phyloP scores from a whole-genome alignment of 1,284 basidiomycete species.

The Marasmius tenuissimus region DNA sequence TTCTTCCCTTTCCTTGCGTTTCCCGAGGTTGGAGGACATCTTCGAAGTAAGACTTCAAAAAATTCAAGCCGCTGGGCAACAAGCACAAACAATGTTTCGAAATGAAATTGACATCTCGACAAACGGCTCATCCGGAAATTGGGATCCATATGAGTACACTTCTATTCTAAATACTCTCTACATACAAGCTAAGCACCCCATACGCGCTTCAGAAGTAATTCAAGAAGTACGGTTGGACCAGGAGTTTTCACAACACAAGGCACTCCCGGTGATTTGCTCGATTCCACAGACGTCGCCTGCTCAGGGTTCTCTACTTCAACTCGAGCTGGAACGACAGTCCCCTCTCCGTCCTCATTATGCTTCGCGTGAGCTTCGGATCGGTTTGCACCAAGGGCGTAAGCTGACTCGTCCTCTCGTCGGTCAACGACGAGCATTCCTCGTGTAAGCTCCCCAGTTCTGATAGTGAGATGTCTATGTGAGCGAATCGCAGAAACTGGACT shows the following conservation, averaged over 20 bases:
- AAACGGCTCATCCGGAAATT: no score
- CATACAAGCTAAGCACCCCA: conserved; percentile 45
- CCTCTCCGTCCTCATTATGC: conserved; percentile 36
- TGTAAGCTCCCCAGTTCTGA: conserved; percentile 53
- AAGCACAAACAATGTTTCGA: background rate
- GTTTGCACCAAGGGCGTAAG: conserved; percentile 62
- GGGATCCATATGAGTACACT: background rate
- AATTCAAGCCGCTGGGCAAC: background rate
- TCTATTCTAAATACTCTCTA: background rate
- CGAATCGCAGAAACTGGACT: background rate
- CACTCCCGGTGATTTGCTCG: conserved; percentile 37
- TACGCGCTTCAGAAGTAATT: conserved; percentile 50
- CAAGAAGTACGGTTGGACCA: conserved; percentile 48
- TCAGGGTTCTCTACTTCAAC: conserved; percentile 43
- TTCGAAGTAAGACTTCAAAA: background rate
- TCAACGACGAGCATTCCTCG: conserved; percentile 79
- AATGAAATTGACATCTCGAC: background rate
- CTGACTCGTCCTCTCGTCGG: conserved; percentile 56
- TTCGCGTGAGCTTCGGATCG: conserved; percentile 60
- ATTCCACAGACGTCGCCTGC: conserved; percentile 2
- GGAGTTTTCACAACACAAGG: conserved; percentile 57
- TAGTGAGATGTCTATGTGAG: conserved; percentile 1
- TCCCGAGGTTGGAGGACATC: conserved; percentile 41
- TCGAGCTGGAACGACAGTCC: conserved; percentile 46
- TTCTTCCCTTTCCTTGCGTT: conserved; percentile 51